Conservation (phyloP, 2,329 filamentous ascomycete species). For the Botrytis squamosa region DNA sequence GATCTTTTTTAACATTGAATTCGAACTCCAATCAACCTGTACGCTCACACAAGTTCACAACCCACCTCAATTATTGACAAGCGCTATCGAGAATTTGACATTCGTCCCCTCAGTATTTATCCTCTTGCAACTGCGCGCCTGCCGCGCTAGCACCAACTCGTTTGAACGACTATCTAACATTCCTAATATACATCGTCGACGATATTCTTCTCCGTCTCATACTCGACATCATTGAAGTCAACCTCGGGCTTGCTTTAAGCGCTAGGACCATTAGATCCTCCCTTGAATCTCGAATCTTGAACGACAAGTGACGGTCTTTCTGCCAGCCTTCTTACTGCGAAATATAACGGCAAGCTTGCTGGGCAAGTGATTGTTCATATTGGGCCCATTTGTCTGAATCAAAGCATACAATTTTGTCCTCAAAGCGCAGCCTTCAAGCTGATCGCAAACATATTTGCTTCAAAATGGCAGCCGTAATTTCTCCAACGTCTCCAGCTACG, state of each 20-base stretch:
- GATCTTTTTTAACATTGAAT: slow-evolving; percentile 16
- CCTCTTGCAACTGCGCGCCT: slow-evolving; percentile 9
- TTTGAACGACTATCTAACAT: background rate
- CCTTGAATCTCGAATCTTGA: slow-evolving; percentile 7
- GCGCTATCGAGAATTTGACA: slow-evolving; percentile 3
- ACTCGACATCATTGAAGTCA: background rate
- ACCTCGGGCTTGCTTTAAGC: background rate
- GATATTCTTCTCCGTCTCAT: background rate
- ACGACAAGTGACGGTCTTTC: background rate
- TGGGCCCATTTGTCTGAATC: slow-evolving; percentile 9
- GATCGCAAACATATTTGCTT: slow-evolving; percentile 21
- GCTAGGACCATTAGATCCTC: slow-evolving; percentile 1
- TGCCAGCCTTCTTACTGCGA: slow-evolving; percentile 20
- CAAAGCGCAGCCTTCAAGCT: slow-evolving; percentile 1
- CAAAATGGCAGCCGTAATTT: slow-evolving; percentile 51
- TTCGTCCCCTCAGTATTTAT: background rate
- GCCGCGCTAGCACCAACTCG: slow-evolving; percentile 5
- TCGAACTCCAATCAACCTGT: slow-evolving; percentile 11
- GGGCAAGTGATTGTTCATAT: slow-evolving; percentile 33
- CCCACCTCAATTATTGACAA: slow-evolving; percentile 4
- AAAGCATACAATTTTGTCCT: background rate
- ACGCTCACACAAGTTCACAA: background rate
- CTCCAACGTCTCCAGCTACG: slow-evolving; percentile 50
- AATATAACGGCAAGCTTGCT: slow-evolving; percentile 33
- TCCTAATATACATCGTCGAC: slow-evolving; percentile 4